Evolutionary conservation across 2,329 filamentous ascomycete species (phyloP).

Genomic region (Fusarium anthophilum): DNA sequence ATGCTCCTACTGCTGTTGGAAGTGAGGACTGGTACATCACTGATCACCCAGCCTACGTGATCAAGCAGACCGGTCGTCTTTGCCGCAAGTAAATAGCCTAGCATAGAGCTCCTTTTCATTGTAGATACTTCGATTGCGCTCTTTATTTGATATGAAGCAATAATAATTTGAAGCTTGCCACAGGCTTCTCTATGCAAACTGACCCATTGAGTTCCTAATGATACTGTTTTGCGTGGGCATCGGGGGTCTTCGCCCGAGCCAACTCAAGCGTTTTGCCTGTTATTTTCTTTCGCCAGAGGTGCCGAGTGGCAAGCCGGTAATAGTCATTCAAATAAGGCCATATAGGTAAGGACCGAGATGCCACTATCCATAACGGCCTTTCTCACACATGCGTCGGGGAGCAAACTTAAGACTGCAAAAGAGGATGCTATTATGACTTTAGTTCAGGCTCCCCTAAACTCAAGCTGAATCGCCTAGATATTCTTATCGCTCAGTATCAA

Average conservation of each 20-base stretch:
- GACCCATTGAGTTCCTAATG: background rate
- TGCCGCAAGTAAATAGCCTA: conserved; percentile 19
- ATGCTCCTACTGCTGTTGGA: conserved; percentile 49
- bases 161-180: background rate
- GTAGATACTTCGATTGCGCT: background rate
- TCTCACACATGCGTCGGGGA: background rate
- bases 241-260: too few species aligned
- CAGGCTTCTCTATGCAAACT: background rate
- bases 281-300: fast-evolving
- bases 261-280: too few species aligned
- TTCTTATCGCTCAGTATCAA: too few species aligned
- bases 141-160: background rate
- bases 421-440: too few species aligned
- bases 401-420: too few species aligned
- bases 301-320: fast-evolving
- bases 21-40: conserved; percentile 48
- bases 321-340: background rate
- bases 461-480: too few species aligned
- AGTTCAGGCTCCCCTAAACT: too few species aligned
- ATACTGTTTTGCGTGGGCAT: background rate
- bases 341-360: background rate
- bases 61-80: conserved; percentile 29
- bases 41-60: conserved; percentile 19
- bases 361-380: background rate
- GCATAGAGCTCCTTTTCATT: background rate